phyloP scores from a whole-genome alignment of 129 eudicot genomes.

The Flaveria sonorensis region DNA sequence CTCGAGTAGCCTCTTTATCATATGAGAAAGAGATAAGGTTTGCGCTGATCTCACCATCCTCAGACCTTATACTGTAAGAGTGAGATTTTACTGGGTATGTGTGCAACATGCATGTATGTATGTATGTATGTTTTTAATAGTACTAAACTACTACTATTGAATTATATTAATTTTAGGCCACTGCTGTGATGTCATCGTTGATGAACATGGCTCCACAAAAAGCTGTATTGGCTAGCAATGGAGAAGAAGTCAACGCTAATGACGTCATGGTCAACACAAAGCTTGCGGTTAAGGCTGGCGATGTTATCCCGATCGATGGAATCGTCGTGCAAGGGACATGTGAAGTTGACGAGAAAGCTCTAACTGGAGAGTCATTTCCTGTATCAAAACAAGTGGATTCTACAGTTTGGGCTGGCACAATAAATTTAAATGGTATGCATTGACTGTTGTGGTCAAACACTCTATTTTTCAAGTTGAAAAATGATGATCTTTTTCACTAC shows the following conservation, averaged over 20 bases:
- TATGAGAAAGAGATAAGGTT: no score
- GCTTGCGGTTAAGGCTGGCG: conserved; percentile 83
- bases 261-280: conserved; percentile 68
- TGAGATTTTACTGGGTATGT: no score
- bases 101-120: no score
- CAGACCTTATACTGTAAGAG: background rate
- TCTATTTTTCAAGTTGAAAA: background rate
- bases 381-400: conserved; percentile 70
- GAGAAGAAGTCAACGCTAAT: conserved; percentile 62
- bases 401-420: conserved; percentile 91
- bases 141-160: background rate
- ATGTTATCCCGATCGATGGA: conserved; percentile 83
- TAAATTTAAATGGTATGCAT: conserved; percentile 72
- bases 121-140: no score
- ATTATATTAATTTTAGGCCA: conserved; percentile 48
- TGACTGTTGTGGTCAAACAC: conserved; percentile 23
- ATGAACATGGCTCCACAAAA: conserved; percentile 77
- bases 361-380: conserved; percentile 93
- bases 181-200: conserved; percentile 74
- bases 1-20: no score
- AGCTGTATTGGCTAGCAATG: conserved; percentile 71
- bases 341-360: conserved; percentile 83
- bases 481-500: background rate
- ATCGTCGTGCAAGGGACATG: conserved; percentile 75
- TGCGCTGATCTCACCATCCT: no score